These are phyloP conservation scores for Aspergillus avenaceus DNA, from an alignment of 495 filamentous ascomycete species.

Conservation along the genomic window DNA sequence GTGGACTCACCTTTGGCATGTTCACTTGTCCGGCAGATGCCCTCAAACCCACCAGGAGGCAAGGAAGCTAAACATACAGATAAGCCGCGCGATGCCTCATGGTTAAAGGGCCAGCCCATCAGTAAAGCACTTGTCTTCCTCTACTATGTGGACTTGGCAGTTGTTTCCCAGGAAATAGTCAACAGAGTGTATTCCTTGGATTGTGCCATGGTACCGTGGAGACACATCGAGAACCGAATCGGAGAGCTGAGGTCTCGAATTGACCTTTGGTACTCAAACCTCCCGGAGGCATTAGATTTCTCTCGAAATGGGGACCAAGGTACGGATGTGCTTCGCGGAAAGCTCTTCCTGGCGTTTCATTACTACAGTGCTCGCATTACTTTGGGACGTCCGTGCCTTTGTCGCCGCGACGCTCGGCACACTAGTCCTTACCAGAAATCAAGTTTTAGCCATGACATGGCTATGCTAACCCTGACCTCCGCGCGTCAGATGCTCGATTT, in stretches of 20 bases:
- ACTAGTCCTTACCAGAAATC: slow-evolving; percentile 18
- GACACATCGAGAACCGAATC: slow-evolving; percentile 56
- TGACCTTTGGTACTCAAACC: slow-evolving; percentile 48
- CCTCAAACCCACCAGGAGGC: slow-evolving; percentile 30
- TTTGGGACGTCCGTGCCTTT: slow-evolving; percentile 61
- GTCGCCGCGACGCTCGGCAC: slow-evolving; percentile 50
- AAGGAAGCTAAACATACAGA: slow-evolving; percentile 21
- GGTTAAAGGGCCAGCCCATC: slow-evolving; percentile 29
- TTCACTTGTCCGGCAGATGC: slow-evolving; percentile 33
- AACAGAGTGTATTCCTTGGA: slow-evolving; percentile 56
- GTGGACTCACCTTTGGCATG: slow-evolving; percentile 36
- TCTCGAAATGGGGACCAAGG: slow-evolving; percentile 29
- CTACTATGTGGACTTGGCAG: slow-evolving; percentile 45
- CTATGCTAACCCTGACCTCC: slow-evolving; percentile 50
- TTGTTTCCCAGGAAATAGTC: slow-evolving; percentile 52
- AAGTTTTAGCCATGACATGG: slow-evolving; percentile 54
- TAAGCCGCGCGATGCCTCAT: slow-evolving; percentile 19
- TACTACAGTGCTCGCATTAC: slow-evolving; percentile 59
- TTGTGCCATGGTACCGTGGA: slow-evolving; percentile 52
- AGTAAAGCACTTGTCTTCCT: slow-evolving; percentile 46
- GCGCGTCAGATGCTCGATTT: slow-evolving; percentile 51
- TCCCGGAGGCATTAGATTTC: slow-evolving; percentile 52
- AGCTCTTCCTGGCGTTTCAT: slow-evolving; percentile 50
- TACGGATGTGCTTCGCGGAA: slow-evolving; percentile 32
- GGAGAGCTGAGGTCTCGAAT: slow-evolving; percentile 46